Conservation (phyloP, 148 eudicot species). For the Camellia sinensis region DNA sequence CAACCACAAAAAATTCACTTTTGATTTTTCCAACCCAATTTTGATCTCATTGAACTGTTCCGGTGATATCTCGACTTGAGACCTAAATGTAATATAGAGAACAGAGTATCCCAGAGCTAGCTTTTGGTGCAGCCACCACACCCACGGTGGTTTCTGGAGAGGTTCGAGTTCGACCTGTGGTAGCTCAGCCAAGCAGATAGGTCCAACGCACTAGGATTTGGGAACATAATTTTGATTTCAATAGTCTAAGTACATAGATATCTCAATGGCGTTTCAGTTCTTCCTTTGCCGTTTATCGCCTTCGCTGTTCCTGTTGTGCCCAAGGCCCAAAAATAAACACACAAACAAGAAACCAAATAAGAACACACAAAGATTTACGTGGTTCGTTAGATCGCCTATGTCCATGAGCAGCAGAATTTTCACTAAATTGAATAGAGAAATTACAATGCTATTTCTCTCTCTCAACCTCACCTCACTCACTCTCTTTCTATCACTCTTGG, state of each 20-base stretch:
- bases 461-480: no score
- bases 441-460: no score
- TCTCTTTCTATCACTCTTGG: no score
- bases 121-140: constrained; percentile 31
- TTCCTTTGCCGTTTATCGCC: no score
- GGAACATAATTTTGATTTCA: neutral
- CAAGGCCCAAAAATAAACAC: no score
- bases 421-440: no score
- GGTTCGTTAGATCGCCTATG: no score
- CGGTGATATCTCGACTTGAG: constrained; percentile 32
- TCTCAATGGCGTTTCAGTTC: no score
- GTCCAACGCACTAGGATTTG: constrained; percentile 11
- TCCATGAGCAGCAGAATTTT: no score
- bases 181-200: constrained; percentile 8
- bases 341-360: no score
- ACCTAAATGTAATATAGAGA: constrained; percentile 40
- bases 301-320: no score
- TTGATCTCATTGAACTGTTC: constrained; percentile 35
- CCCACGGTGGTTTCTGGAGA: constrained; percentile 17
- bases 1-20: constrained; percentile 23
- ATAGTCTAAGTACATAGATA: constrained; percentile 19
- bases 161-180: neutral
- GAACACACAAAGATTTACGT: no score
- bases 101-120: constrained; percentile 10
- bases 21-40: constrained; percentile 35